Evolutionary conservation across 768 basidiomycete genomes (phyloP).

Genomic region (Mycena galericulata): DNA sequence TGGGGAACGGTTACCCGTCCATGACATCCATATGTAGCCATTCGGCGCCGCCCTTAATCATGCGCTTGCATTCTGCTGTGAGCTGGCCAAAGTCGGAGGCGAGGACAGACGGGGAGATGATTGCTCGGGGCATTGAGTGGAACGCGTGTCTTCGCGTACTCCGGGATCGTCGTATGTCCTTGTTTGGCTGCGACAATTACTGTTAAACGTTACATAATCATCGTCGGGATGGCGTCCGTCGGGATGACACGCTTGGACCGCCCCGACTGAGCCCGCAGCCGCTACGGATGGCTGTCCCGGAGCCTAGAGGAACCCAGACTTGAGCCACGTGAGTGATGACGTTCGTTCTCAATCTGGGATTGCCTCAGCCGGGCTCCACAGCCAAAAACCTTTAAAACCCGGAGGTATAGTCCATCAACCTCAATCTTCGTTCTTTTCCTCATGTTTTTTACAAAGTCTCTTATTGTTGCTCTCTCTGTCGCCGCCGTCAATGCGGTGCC

Average conservation of each 20-base stretch:
- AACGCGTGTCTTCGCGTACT: no score
- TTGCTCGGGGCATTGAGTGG: constrained; percentile 83
- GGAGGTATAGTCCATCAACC: not conserved
- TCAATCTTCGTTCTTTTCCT: not conserved
- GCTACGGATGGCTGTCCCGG: no score
- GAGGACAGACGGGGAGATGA: constrained; percentile 97
- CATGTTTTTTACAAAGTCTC: constrained; percentile 55
- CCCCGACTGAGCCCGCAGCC: no score
- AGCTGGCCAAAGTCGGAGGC: constrained; percentile 98
- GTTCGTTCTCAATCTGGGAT: no score
- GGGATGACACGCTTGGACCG: not conserved
- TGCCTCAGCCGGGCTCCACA: constrained; percentile 14
- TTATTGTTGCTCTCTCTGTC: constrained; percentile 50
- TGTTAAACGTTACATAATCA: not conserved
- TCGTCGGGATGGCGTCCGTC: no score
- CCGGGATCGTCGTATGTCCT: not conserved
- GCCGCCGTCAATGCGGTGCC: constrained; percentile 51
- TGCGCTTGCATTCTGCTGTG: constrained; percentile 93
- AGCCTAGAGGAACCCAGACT: no score
- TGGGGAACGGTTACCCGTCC: constrained; percentile 79
- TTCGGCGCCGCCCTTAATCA: constrained; percentile 95
- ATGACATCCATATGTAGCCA: constrained; percentile 91
- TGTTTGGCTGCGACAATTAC: constrained; percentile 8
- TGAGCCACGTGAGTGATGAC: no score
- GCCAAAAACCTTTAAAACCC: not conserved